Conservation (phyloP, 805 yeast species). For the Barnettozyma californica region DNA sequence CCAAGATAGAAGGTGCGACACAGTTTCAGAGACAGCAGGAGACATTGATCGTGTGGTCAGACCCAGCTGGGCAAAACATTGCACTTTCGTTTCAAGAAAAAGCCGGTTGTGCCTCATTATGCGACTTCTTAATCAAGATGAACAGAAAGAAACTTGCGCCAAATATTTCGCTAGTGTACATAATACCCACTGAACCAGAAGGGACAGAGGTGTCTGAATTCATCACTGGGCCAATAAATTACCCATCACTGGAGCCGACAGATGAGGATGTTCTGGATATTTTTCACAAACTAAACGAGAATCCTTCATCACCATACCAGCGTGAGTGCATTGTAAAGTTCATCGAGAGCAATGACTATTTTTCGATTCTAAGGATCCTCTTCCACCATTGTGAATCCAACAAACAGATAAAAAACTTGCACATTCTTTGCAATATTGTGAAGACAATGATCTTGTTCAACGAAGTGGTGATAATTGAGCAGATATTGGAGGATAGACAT, state of each 20-base stretch:
- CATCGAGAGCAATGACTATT: constrained; percentile 48
- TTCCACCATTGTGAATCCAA: constrained; percentile 54
- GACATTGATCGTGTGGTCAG: constrained; percentile 92
- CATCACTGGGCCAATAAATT: constrained; percentile 71
- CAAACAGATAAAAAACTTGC: constrained; percentile 50
- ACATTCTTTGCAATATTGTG: constrained; percentile 64
- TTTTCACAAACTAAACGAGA: constrained; percentile 49
- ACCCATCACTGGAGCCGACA: constrained; percentile 54
- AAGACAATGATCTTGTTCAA: constrained; percentile 69
- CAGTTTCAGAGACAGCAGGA: constrained; percentile 94
- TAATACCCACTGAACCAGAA: constrained; percentile 41
- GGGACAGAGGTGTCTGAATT: constrained; percentile 61
- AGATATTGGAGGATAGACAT: constrained; percentile 46
- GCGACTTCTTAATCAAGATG: constrained; percentile 71
- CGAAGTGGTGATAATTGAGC: constrained; percentile 56
- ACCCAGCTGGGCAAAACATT: constrained; percentile 60
- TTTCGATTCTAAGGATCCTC: constrained; percentile 43
- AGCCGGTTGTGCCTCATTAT: constrained; percentile 78
- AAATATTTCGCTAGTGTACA: constrained; percentile 71
- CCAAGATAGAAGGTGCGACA: constrained; percentile 64
- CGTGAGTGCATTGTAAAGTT: constrained; percentile 54
- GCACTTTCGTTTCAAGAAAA: constrained; percentile 91
- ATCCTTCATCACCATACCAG: constrained; percentile 53
- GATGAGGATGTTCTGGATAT: constrained; percentile 46
- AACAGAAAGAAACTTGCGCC: constrained; percentile 52